Conservation (phyloP, 108 stramenopile species). For the Aurantiochytrium sp. region DNA sequence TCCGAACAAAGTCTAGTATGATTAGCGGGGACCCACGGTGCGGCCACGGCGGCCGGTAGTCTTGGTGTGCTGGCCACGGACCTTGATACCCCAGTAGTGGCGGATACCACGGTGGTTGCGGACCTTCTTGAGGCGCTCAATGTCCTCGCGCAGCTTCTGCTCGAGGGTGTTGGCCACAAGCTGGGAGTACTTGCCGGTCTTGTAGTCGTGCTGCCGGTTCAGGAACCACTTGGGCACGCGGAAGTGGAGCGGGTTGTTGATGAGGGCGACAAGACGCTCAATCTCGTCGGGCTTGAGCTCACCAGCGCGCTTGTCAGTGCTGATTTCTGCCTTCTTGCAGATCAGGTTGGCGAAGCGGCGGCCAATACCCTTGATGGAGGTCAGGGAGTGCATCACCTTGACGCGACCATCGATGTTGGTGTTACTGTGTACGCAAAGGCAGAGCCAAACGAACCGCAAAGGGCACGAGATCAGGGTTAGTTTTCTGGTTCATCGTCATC, state of each 20-base stretch:
- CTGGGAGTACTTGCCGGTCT: conserved; percentile 96
- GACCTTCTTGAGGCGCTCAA: conserved; percentile 93
- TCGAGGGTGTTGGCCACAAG: conserved; percentile 93
- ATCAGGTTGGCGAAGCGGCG: conserved; percentile 96
- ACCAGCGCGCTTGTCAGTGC: conserved; percentile 97
- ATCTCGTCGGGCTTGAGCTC: conserved; percentile 97
- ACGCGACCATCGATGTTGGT: conserved; percentile 99
- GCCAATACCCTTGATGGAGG: conserved; percentile 96
- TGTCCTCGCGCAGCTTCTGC: conserved; percentile 96
- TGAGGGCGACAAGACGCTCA: conserved; percentile 97
- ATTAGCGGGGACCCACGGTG: neutral
- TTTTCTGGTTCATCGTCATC: no score
- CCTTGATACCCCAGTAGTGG: conserved; percentile 99
- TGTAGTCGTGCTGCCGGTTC: conserved; percentile 99
- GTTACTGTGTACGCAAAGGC: conserved; percentile 54
- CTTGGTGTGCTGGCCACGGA: conserved; percentile 99
- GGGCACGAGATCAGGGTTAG: no score
- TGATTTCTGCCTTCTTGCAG: conserved; percentile 99
- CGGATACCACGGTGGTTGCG: conserved; percentile 97
- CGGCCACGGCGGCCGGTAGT: conserved; percentile 90
- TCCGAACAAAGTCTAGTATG: neutral
- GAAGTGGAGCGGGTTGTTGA: conserved; percentile 96
- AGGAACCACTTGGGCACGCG: conserved; percentile 99
- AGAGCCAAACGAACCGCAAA: no score
- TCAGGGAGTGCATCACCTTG: conserved; percentile 96